These are phyloP conservation scores for Suillus spraguei DNA, from an alignment of 768 basidiomycete species.

Conservation along the genomic window DNA sequence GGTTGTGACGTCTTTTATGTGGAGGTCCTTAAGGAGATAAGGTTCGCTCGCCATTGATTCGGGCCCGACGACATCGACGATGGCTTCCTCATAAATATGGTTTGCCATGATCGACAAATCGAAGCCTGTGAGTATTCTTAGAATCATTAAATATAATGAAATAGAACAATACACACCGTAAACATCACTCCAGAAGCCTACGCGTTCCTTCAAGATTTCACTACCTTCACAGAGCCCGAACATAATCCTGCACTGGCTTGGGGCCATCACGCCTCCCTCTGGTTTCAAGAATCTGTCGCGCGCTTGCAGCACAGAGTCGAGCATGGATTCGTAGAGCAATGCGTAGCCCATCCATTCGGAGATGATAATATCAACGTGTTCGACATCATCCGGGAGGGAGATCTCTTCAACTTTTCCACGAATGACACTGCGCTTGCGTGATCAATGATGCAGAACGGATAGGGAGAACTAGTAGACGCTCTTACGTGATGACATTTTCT, in stretches of 20 bases:
- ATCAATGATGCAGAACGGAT: background rate
- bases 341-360: constrained; percentile 99
- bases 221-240: constrained; percentile 79
- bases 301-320: constrained; percentile 90
- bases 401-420: constrained; percentile 92
- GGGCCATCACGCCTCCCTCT: constrained; percentile 79
- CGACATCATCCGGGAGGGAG: constrained; percentile 64
- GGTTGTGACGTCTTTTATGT: constrained; percentile 61
- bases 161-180: constrained; percentile 60
- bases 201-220: constrained; percentile 76
- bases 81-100: constrained; percentile 76
- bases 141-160: too few species aligned
- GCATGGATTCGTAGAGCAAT: constrained; percentile 94
- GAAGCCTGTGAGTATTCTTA: constrained; percentile 60
- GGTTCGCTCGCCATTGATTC: constrained; percentile 67
- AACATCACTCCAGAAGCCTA: constrained; percentile 89
- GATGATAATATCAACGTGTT: constrained; percentile 90
- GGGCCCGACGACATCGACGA: constrained; percentile 77
- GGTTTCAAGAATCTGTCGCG: constrained; percentile 83
- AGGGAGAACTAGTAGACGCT: background rate
- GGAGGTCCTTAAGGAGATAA: constrained; percentile 73
- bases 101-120: constrained; percentile 83
- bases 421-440: constrained; percentile 56
- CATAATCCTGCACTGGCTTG: constrained; percentile 86
- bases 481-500: constrained; percentile 68